Percentiles rank a stretch among this genome's conserved stretches.
Evolutionary conservation across 2,329 filamentous ascomycete species (phyloP).

Genomic region (Aspergillus sojae): DNA sequence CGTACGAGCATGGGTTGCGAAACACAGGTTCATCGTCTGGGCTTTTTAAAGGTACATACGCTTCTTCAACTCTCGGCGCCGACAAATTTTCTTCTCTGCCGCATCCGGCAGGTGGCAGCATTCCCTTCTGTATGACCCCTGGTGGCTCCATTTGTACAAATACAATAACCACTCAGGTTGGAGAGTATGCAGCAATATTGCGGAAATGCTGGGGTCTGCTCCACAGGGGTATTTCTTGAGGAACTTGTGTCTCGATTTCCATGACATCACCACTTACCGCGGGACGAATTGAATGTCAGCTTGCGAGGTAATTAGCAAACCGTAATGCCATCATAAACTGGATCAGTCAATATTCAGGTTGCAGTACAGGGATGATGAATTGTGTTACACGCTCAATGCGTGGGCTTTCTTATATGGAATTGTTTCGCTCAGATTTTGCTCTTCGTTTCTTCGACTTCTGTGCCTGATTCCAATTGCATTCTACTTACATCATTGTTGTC

Average conservation of each 20-base stretch:
- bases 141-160: background rate
- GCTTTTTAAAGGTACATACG: background rate
- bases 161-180: background rate
- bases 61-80: background rate
- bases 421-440: background rate
- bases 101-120: constrained; percentile 6
- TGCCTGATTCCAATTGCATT: background rate
- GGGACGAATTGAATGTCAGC: constrained; percentile 3
- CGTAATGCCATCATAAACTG: background rate
- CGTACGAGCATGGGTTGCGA: background rate
- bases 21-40: background rate
- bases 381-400: background rate
- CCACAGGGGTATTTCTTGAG: background rate
- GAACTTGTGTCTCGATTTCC: background rate
- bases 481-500: background rate
- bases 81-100: background rate
- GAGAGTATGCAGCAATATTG: background rate
- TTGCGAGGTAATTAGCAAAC: background rate
- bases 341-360: background rate
- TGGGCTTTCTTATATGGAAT: background rate
- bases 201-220: background rate
- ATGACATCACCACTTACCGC: constrained; percentile 15
- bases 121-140: background rate
- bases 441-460: background rate
- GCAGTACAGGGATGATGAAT: background rate